These are phyloP conservation scores for Sanghuangporus weigelae DNA, from an alignment of 1,284 basidiomycete species.

Conservation along the genomic window DNA sequence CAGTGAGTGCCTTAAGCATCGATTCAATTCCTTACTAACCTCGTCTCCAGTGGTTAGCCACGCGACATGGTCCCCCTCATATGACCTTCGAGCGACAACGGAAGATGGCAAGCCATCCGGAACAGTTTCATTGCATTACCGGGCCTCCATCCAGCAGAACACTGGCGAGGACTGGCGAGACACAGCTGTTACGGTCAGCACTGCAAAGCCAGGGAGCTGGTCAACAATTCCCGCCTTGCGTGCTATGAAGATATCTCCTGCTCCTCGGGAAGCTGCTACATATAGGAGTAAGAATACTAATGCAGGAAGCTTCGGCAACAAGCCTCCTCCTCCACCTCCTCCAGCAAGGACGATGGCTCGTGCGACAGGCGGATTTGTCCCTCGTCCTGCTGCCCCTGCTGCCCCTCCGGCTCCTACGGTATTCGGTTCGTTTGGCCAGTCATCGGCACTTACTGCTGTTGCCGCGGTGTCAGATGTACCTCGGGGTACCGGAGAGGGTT, in stretches of 20 bases:
- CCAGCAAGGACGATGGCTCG: too few species aligned
- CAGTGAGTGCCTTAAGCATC: slow-evolving; percentile 30
- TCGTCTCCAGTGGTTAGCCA: slow-evolving; percentile 40
- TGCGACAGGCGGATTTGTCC: not conserved
- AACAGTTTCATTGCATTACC: slow-evolving; percentile 47
- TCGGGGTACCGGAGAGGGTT: too few species aligned
- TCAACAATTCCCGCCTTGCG: slow-evolving; percentile 20
- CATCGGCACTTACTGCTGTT: too few species aligned
- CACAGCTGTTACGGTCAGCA: slow-evolving; percentile 48
- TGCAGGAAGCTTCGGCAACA: too few species aligned
- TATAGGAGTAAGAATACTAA: not conserved
- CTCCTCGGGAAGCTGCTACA: not conserved
- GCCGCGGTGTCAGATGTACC: too few species aligned
- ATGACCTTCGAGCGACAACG: slow-evolving; percentile 51
- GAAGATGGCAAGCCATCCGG: slow-evolving; percentile 37
- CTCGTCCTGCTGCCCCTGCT: not conserved
- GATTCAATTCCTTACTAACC: not conserved
- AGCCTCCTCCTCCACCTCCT: too few species aligned
- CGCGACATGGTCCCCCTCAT: slow-evolving; percentile 47
- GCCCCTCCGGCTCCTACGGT: too few species aligned
- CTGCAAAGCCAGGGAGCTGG: slow-evolving; percentile 29
- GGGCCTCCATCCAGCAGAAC: slow-evolving; percentile 45
- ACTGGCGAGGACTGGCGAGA: slow-evolving; percentile 60
- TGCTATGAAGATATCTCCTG: slow-evolving; percentile 20
- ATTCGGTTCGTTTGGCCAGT: too few species aligned